Evolutionary conservation across 768 basidiomycete species (phyloP).

Genomic region (Agrocybe praecox): DNA sequence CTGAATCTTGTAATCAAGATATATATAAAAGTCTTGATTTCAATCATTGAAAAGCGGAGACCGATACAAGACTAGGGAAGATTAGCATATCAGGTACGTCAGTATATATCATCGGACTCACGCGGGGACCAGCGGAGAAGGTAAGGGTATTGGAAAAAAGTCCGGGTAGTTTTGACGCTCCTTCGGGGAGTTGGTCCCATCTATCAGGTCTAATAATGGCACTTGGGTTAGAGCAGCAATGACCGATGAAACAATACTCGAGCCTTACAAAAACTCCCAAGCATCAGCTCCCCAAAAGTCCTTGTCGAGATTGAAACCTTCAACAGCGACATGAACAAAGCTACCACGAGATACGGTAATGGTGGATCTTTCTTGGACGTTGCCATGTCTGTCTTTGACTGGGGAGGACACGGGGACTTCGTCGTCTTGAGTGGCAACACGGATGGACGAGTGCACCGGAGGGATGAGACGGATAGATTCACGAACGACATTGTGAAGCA

Average conservation of each 20-base stretch:
- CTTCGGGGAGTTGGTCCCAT: constrained; percentile 77
- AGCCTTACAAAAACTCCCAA: constrained; percentile 75
- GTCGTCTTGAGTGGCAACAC: constrained; percentile 79
- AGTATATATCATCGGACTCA: constrained; percentile 37
- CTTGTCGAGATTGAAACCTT: constrained; percentile 80
- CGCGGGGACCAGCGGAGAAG: constrained; percentile 83
- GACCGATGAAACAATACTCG: too few relatives aligned
- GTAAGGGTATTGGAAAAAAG: constrained; percentile 70
- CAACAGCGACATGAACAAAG: constrained; percentile 77
- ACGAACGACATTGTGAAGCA: constrained; percentile 73
- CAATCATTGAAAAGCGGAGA: constrained; percentile 79
- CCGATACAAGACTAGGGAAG: constrained; percentile 75
- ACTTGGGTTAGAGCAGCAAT: too few relatives aligned
- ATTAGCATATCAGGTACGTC: background rate
- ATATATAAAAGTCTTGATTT: constrained; percentile 79
- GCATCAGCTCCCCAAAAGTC: constrained; percentile 80
- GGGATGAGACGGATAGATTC: constrained; percentile 81
- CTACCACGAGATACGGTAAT: constrained; percentile 67
- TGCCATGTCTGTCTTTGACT: constrained; percentile 53
- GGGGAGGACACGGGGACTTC: constrained; percentile 72
- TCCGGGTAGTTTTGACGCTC: constrained; percentile 68
- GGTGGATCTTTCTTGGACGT: constrained; percentile 37
- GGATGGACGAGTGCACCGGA: constrained; percentile 79
- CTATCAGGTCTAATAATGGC: constrained; percentile 66
- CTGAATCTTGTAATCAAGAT: constrained; percentile 68